These are phyloP conservation scores for Balakata baccata DNA, from an alignment of 345 rosid species.

Conservation along the genomic window DNA sequence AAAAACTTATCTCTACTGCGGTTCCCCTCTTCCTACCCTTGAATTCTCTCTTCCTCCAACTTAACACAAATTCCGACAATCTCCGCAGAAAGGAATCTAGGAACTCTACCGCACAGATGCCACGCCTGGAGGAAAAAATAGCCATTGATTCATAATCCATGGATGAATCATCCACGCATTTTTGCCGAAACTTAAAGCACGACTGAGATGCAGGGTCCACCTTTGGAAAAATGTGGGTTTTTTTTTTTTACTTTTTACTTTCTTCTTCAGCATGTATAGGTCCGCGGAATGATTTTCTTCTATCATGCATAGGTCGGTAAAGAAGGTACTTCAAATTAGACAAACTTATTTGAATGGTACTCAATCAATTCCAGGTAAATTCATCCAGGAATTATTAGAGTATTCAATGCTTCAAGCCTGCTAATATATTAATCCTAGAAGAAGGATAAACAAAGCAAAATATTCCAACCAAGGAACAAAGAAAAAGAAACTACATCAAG, in stretches of 20 bases:
- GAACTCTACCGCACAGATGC: conserved; percentile 6
- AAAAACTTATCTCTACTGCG: background rate
- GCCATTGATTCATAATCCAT: conserved; percentile 14
- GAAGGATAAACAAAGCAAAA: background rate
- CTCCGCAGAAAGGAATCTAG: conserved; percentile 26
- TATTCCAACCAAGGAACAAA: background rate
- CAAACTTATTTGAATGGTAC: background rate
- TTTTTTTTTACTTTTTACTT: background rate
- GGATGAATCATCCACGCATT: background rate
- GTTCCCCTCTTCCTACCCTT: conserved; percentile 12
- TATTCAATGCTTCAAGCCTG: background rate
- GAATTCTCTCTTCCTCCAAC: background rate
- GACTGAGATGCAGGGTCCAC: conserved; percentile 18
- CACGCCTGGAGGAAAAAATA: conserved; percentile 22
- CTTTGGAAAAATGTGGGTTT: too few relatives aligned
- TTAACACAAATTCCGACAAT: conserved; percentile 18
- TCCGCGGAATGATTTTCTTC: background rate
- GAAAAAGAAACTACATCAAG: background rate
- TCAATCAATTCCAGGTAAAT: too few relatives aligned
- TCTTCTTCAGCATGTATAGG: conserved; percentile 13
- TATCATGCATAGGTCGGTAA: background rate
- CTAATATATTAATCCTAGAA: background rate
- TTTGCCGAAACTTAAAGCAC: background rate
- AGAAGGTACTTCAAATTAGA: background rate
- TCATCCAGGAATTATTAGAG: too few relatives aligned